These are phyloP conservation scores for Blepharisma stoltei DNA, from an alignment of 73 alveolate species.

Conservation along the genomic window DNA sequence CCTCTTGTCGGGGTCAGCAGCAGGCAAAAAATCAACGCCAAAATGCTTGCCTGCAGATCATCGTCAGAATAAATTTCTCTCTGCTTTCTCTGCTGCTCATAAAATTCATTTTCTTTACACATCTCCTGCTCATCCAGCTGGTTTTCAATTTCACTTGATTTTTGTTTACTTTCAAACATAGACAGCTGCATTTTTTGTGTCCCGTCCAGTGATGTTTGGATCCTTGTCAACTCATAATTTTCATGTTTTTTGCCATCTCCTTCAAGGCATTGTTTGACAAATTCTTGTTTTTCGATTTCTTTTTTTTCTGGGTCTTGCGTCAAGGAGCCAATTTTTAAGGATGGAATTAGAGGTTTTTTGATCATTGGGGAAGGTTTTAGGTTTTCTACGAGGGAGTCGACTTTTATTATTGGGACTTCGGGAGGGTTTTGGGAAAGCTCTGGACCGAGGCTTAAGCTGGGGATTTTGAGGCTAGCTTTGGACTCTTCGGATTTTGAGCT, in stretches of 20 bases:
- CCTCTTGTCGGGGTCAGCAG: slow-evolving; percentile 96
- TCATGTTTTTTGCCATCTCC: slow-evolving; percentile 5
- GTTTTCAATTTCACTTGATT: slow-evolving; percentile 33
- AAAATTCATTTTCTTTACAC: slow-evolving; percentile 66
- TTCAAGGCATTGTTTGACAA: neutral
- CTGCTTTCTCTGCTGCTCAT: slow-evolving; percentile 78
- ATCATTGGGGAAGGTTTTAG: slow-evolving; percentile 5
- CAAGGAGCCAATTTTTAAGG: slow-evolving; percentile 37
- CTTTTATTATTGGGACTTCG: too few relatives aligned
- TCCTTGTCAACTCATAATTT: slow-evolving; percentile 17
- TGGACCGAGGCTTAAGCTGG: too few relatives aligned
- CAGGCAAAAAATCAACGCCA: slow-evolving; percentile 80
- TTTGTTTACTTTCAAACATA: neutral
- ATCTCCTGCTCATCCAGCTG: slow-evolving; percentile 54
- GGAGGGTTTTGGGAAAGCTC: too few relatives aligned
- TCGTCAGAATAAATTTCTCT: slow-evolving; percentile 93
- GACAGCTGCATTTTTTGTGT: neutral
- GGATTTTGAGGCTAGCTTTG: too few relatives aligned
- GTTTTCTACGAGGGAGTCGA: too few relatives aligned
- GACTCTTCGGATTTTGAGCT: too few relatives aligned
- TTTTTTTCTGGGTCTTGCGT: slow-evolving; percentile 34
- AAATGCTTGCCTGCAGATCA: slow-evolving; percentile 88
- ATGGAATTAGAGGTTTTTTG: slow-evolving; percentile 34
- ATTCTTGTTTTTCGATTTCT: slow-evolving; percentile 23
- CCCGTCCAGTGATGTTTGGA: neutral